Evolutionary conservation across 441 rosid species (phyloP).

Genomic region (Gossypium schwendimanii): DNA sequence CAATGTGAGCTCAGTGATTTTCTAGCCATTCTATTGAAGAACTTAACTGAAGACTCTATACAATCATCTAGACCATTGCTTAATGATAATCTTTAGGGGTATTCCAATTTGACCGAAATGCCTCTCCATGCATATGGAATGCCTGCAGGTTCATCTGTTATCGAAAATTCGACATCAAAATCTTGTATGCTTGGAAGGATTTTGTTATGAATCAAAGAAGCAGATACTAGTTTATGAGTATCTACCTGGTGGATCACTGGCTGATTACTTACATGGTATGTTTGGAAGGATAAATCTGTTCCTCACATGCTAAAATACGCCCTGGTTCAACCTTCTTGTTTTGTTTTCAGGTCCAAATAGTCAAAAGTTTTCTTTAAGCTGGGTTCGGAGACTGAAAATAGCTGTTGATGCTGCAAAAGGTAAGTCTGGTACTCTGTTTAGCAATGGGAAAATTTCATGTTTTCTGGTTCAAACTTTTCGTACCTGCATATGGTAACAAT

Average conservation of each 20-base stretch:
- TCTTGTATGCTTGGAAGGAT: conserved; percentile 82
- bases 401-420: conserved; percentile 95
- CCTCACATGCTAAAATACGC: not conserved
- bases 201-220: conserved; percentile 69
- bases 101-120: not conserved
- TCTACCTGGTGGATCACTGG: conserved; percentile 77
- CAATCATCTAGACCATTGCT: not conserved
- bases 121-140: not conserved
- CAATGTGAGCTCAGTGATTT: not conserved
- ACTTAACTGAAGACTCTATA: not conserved
- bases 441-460: not conserved
- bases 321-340: not conserved
- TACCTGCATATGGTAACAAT: not conserved
- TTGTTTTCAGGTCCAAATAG: conserved; percentile 44
- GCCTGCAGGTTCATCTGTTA: conserved; percentile 61
- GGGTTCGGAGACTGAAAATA: conserved; percentile 83
- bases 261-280: conserved; percentile 78
- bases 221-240: conserved; percentile 89
- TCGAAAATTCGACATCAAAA: conserved; percentile 80
- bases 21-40: not conserved
- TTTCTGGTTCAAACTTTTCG: not conserved
- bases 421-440: conserved; percentile 17
- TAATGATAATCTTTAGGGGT: conserved; percentile 4
- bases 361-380: conserved; percentile 53
- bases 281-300: not conserved